Evolutionary conservation across 345 rosid species (phyloP), one percentile per base, ranked within the genome.

Genomic region (Arabis hirsuta): DNA sequence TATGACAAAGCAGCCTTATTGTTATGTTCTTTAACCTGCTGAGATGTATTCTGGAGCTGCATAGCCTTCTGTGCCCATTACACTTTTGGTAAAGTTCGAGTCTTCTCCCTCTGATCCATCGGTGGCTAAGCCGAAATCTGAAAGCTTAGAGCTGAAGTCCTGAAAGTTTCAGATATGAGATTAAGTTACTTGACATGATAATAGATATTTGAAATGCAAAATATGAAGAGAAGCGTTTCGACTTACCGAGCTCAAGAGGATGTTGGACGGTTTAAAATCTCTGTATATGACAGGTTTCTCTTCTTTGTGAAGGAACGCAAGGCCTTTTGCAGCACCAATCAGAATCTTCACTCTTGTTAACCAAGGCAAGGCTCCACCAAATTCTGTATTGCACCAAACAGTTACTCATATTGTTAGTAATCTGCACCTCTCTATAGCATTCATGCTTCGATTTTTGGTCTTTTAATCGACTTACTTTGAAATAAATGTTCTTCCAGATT

Each of bases 401-500:
- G 11, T 5, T 3, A 76, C 4, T 54, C 47, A 48, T 39, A 26
- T 45, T 48, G 52, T 76, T 56, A 71, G 72, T 42, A 48, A 57
- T 45, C 67, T 42, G 50, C 44, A 42, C 43, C 71, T 38, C 34
- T 45, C 34, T 45, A 24, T 38, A 29, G 53, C 42, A 60, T 54
- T 14, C 16, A 38, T 55, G 7, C 39, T 39, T 20, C 3, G 16
- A 52, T 52, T 54, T 62, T 62, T 62, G 24, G 52, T 46, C 19
- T 24, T 32, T 6, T 47, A 62, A 56, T 24, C 10, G 2, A 74
- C 88, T 48, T 69, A 90, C 95, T 84, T 74, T 87, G 66, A 63
- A 92, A 92, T 43, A 92, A 79, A 72, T 86, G 98, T 48, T 86
- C 85, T 71, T 92, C 92, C n/a, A 90, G 79, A 76, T 90, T 92